These are phyloP conservation scores for Ambrosia hybrid DNA, from an alignment of 140 eudicot species.

Conservation along the genomic window DNA sequence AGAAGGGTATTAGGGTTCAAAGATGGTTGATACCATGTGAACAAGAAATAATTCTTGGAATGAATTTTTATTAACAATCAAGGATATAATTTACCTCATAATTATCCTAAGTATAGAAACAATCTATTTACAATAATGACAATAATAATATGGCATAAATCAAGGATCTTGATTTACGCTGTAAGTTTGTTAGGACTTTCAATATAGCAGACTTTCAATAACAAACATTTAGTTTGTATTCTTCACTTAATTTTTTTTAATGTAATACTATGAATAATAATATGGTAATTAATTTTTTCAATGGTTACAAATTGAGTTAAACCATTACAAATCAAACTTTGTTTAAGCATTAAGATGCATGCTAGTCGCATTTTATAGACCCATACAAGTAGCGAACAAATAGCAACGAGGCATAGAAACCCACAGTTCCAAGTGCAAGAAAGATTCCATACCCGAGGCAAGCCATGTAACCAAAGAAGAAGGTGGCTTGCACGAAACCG, in stretches of 20 bases:
- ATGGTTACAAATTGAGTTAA: background rate
- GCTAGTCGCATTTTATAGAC: slow-evolving; percentile 36
- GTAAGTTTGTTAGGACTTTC: too few species aligned
- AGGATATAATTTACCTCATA: too few species aligned
- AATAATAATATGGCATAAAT: too few species aligned
- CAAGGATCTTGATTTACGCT: too few species aligned
- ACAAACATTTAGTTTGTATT: too few species aligned
- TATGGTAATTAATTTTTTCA: background rate
- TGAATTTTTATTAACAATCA: too few species aligned
- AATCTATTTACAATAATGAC: too few species aligned
- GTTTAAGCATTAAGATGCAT: background rate
- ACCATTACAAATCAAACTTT: background rate
- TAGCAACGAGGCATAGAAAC: slow-evolving; percentile 35
- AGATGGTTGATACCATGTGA: too few species aligned
- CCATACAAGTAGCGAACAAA: slow-evolving; percentile 34
- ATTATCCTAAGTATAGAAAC: too few species aligned
- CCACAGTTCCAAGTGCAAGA: slow-evolving; percentile 38
- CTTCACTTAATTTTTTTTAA: background rate
- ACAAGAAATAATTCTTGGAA: too few species aligned
- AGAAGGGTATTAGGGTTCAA: too few species aligned
- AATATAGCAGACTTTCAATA: too few species aligned
- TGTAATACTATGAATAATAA: background rate
- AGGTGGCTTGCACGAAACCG: slow-evolving; percentile 16
- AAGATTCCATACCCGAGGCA: slow-evolving; percentile 35
- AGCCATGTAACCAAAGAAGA: slow-evolving; percentile 38